These are phyloP conservation scores for Aspergillus sclerotiicarbonarius DNA, from an alignment of 495 filamentous ascomycete genomes.

Conservation along the genomic window DNA sequence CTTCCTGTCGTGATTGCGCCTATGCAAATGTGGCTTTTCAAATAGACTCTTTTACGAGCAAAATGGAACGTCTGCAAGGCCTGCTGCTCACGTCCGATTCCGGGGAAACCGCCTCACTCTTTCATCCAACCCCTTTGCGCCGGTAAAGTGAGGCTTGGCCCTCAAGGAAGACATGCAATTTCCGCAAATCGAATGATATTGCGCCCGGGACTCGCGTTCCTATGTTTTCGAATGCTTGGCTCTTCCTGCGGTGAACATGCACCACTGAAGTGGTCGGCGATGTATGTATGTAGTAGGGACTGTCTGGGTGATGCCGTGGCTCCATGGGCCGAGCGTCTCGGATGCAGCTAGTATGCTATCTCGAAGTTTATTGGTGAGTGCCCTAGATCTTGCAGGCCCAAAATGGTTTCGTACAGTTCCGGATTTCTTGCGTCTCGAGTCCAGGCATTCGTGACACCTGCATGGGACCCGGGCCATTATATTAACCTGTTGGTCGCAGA, in stretches of 20 bases:
- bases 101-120: slow-evolving; percentile 43
- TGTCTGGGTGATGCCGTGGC: slow-evolving; percentile 38
- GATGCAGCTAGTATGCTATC: slow-evolving; percentile 8
- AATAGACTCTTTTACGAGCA: background rate
- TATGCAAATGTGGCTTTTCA: slow-evolving; percentile 9
- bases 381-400: slow-evolving; percentile 1
- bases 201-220: slow-evolving; percentile 12
- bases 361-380: background rate
- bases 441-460: slow-evolving; percentile 13
- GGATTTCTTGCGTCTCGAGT: slow-evolving; percentile 12
- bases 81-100: slow-evolving; percentile 25
- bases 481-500: slow-evolving; percentile 12
- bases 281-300: slow-evolving; percentile 1
- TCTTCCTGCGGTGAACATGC: slow-evolving; percentile 25
- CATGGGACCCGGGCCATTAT: slow-evolving; percentile 13
- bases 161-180: slow-evolving; percentile 15
- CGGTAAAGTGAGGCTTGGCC: slow-evolving; percentile 32
- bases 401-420: slow-evolving; percentile 1
- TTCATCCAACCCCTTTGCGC: slow-evolving; percentile 41
- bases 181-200: slow-evolving; percentile 19
- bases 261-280: slow-evolving; percentile 29
- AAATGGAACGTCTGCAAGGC: background rate
- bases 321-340: slow-evolving; percentile 27
- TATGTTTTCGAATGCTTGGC: slow-evolving; percentile 20
- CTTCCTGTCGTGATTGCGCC: slow-evolving; percentile 5